These are phyloP conservation scores for Aureobasidium sp. DNA, from an alignment of 2,329 filamentous ascomycete genomes.

Conservation along the genomic window DNA sequence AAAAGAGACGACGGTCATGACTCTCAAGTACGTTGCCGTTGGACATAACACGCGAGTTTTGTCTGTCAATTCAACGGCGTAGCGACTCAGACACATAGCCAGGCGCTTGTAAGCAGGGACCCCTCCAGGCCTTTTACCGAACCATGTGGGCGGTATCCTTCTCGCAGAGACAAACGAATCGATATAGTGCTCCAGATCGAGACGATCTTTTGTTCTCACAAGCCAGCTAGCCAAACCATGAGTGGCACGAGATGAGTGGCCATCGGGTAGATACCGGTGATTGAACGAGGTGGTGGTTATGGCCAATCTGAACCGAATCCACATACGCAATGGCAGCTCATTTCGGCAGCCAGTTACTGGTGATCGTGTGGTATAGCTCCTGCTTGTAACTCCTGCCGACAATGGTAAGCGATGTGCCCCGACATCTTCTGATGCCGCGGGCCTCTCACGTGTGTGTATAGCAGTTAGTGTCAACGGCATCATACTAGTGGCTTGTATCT, in stretches of 20 bases:
- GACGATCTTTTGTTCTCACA: neutral
- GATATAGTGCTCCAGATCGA: neutral
- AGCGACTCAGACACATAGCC: neutral
- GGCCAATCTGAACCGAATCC: neutral
- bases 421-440: neutral
- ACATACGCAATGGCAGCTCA: neutral
- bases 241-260: neutral
- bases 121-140: conserved; percentile 3
- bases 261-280: neutral
- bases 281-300: neutral
- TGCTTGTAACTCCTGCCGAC: neutral
- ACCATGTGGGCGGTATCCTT: neutral
- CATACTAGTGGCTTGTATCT: neutral
- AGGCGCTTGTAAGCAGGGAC: neutral
- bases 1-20: neutral
- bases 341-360: neutral
- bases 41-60: neutral
- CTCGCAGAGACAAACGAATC: neutral
- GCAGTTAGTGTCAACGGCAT: neutral
- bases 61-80: conserved; percentile 4
- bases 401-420: neutral
- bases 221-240: neutral
- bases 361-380: neutral
- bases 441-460: conserved; percentile 9
- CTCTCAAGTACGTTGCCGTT: neutral